Base-by-base conservation (phyloP, 352 stramenopile species). In the Pythium pyrilobum region DNA sequence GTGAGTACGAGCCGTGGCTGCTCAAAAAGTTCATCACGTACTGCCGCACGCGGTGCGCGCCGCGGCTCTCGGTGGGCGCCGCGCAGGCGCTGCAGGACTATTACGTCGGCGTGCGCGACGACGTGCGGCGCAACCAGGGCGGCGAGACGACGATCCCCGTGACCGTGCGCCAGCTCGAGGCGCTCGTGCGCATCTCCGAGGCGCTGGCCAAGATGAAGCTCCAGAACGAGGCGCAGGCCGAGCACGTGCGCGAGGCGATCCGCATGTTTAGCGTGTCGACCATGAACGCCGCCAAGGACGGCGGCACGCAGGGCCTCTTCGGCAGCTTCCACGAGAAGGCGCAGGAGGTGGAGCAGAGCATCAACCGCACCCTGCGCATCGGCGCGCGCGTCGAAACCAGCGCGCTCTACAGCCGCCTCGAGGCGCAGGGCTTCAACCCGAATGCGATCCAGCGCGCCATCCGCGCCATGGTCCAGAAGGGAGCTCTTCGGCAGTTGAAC, bases 21-120 rank as follows among this genome's bases (percentile, higher is more conserved):
- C 90, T 99, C 59, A 99, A 99, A 66, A 93, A 96, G 68, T 99
- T 98, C 64, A 96, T 99, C 64, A 96, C 97, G 45, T 99, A 99
- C 69, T 98, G 93, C 67, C 93, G 97, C 32, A 79, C 87, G 5
- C 96, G 95, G 33, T 98, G 95, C 45, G 81, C 89, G n/a, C 87
- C 88, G 38, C 80, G 85, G 46, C 76, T 99, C n/a, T 97, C 88
- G 3, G 77, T 95, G 42, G 78, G 87, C 37, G 92, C 96, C 0
- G 91, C 89, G 15, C 79, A 98, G 53, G 77, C 97, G 25, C 81
- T 99, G 24, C 84, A 97, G 41, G 96, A 97, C 68, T 96, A 97
- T 59, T 99, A 99, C 71, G 96, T 99, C 3, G 92, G 90, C 18
- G 98, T 99, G 43, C 89, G 97, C 32, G 95, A 99, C 62, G 84